Percentiles rank a stretch among this genome's conserved stretches.
These are phyloP conservation scores for Colletotrichum liriopes DNA, from an alignment of 2,329 filamentous ascomycete species.

Conservation along the genomic window DNA sequence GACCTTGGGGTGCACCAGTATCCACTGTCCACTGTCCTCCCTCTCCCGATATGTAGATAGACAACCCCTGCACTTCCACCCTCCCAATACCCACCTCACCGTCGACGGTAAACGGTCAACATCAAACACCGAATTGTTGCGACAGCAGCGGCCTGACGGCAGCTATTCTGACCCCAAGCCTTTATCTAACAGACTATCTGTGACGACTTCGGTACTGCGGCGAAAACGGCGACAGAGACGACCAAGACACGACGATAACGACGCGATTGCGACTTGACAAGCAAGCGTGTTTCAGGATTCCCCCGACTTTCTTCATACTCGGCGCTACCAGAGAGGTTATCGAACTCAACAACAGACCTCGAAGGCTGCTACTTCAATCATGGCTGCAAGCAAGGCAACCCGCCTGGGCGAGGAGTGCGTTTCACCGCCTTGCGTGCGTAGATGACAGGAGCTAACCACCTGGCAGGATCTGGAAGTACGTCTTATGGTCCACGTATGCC, in stretches of 20 bases:
- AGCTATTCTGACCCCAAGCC: background rate
- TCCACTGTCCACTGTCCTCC: background rate
- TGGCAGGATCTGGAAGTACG: slow-evolving; percentile 92
- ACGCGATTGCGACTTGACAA: background rate
- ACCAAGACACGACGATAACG: background rate
- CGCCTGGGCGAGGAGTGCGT: slow-evolving; percentile 75
- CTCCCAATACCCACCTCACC: slow-evolving; percentile 5
- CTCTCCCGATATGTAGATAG: background rate
- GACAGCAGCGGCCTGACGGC: background rate
- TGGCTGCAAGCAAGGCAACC: slow-evolving; percentile 74
- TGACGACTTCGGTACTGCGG: background rate
- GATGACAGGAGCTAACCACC: slow-evolving; percentile 33
- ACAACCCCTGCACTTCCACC: slow-evolving; percentile 8
- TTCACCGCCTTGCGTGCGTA: background rate
- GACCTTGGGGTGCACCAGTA: background rate
- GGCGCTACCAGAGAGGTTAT: background rate
- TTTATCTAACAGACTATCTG: background rate
- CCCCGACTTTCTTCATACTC: background rate
- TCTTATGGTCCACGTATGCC: slow-evolving; percentile 44
- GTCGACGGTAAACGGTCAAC: background rate
- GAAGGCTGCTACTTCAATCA: slow-evolving; percentile 47
- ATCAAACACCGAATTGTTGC: background rate
- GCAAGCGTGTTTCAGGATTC: background rate
- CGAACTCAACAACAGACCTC: background rate
- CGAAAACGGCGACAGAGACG: background rate